Conservation (phyloP, 768 basidiomycete species). For the Rhodocollybia butyracea region DNA sequence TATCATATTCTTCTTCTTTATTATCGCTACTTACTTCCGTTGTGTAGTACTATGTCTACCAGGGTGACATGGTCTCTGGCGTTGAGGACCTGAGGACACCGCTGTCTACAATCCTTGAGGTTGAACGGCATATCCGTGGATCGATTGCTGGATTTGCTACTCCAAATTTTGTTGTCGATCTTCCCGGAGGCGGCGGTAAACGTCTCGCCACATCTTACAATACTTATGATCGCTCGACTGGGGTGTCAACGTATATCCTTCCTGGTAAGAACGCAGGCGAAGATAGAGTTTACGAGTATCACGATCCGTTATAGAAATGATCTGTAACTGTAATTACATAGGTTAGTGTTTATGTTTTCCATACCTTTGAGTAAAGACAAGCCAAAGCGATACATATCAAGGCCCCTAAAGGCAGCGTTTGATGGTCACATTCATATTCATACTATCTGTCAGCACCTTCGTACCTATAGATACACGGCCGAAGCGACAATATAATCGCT, state of each 20-base stretch:
- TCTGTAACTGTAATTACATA: too few relatives aligned
- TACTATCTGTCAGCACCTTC: too few relatives aligned
- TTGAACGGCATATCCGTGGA: conserved; percentile 16
- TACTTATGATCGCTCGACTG: conserved; percentile 15
- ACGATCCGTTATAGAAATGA: not conserved
- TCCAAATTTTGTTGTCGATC: conserved; percentile 17
- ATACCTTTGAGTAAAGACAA: too few relatives aligned
- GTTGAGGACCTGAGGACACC: conserved; percentile 19
- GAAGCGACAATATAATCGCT: too few relatives aligned
- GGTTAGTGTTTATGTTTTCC: too few relatives aligned
- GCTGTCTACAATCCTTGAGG: conserved; percentile 15
- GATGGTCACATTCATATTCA: too few relatives aligned
- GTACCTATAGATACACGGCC: too few relatives aligned
- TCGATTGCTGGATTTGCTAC: conserved; percentile 16
- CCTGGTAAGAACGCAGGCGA: not conserved
- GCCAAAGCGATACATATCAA: too few relatives aligned
- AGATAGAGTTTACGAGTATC: not conserved
- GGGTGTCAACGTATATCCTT: not conserved
- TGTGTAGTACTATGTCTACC: conserved; percentile 18
- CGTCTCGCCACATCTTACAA: conserved; percentile 13
- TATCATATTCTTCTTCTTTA: too few relatives aligned
- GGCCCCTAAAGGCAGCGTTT: too few relatives aligned
- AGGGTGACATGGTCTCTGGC: conserved; percentile 18
- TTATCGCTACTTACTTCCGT: not conserved
- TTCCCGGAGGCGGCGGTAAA: conserved; percentile 19